Percentiles rank a stretch among this genome's conserved stretches.
Evolutionary conservation across 2,329 filamentous ascomycete species (phyloP).

Genomic region (Cordyceps farinosa): DNA sequence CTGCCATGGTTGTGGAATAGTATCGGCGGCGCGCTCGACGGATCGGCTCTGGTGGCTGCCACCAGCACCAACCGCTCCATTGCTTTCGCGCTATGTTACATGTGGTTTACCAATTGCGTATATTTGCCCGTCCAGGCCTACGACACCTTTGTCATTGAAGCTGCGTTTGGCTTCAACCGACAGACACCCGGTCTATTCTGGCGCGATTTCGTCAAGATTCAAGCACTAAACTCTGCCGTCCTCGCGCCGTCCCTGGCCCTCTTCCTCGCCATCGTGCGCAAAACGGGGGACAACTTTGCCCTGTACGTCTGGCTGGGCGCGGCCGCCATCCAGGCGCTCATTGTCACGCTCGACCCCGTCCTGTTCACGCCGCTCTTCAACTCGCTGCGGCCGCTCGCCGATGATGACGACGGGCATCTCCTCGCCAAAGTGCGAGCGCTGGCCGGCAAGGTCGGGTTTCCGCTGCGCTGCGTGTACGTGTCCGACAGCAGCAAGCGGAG

Average conservation of each 20-base stretch:
- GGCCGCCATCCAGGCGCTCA: neutral
- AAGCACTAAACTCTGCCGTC: neutral
- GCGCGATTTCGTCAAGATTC: neutral
- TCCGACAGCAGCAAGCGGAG: conserved; percentile 3
- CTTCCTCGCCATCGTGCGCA: neutral
- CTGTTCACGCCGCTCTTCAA: neutral
- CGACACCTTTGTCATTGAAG: neutral
- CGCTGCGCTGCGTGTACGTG: neutral
- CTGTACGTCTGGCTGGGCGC: neutral
- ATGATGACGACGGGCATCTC: neutral
- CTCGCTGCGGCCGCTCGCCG: neutral
- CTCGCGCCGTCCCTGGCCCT: neutral
- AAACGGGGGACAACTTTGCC: neutral
- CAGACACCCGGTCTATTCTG: neutral
- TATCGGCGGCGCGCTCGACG: neutral
- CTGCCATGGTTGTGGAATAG: neutral
- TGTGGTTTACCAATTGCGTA: neutral
- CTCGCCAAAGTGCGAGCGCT: neutral
- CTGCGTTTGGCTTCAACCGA: neutral
- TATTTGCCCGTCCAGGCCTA: neutral
- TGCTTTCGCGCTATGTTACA: neutral
- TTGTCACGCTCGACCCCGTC: neutral
- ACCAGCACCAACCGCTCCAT: neutral
- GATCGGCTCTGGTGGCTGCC: neutral
- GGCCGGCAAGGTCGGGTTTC: neutral